phyloP scores from a whole-genome alignment of 805 yeast species.

The Metschnikowia shivogae region DNA sequence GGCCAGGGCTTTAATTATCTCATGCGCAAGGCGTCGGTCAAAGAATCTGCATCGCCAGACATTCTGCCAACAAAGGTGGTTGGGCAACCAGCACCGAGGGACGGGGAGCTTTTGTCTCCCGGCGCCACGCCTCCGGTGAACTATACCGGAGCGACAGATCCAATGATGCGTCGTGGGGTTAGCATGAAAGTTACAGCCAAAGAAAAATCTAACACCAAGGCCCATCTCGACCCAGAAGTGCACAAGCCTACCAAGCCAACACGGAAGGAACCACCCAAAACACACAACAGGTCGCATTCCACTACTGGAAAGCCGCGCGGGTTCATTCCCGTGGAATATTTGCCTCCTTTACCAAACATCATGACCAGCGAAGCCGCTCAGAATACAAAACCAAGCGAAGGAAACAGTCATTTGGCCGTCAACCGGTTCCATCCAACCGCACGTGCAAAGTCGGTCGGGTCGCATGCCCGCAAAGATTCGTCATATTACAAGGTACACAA shows the following conservation, averaged over 20 bases:
- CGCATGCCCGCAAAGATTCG: slow-evolving; percentile 64
- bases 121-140: not conserved
- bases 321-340: slow-evolving; percentile 39
- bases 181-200: slow-evolving; percentile 58
- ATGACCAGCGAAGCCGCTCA: slow-evolving; percentile 18
- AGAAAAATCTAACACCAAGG: slow-evolving; percentile 37
- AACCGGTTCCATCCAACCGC: slow-evolving; percentile 68
- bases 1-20: slow-evolving; percentile 32
- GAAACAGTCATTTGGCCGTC: slow-evolving; percentile 1
- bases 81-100: not conserved
- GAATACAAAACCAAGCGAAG: not conserved
- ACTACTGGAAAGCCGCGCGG: slow-evolving; percentile 30
- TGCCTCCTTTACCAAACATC: slow-evolving; percentile 44
- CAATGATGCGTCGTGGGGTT: slow-evolving; percentile 55
- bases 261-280: slow-evolving; percentile 3
- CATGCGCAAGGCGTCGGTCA: slow-evolving; percentile 34
- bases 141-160: slow-evolving; percentile 21
- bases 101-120: not conserved
- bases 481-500: slow-evolving; percentile 21
- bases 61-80: slow-evolving; percentile 4
- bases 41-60: slow-evolving; percentile 21
- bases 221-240: slow-evolving; percentile 12
- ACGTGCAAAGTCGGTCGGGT: slow-evolving; percentile 82
- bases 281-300: slow-evolving; percentile 24
- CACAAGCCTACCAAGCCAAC: slow-evolving; percentile 2